These are phyloP conservation scores for Aspergillus hancockii DNA, from an alignment of 495 filamentous ascomycete genomes.

Conservation along the genomic window DNA sequence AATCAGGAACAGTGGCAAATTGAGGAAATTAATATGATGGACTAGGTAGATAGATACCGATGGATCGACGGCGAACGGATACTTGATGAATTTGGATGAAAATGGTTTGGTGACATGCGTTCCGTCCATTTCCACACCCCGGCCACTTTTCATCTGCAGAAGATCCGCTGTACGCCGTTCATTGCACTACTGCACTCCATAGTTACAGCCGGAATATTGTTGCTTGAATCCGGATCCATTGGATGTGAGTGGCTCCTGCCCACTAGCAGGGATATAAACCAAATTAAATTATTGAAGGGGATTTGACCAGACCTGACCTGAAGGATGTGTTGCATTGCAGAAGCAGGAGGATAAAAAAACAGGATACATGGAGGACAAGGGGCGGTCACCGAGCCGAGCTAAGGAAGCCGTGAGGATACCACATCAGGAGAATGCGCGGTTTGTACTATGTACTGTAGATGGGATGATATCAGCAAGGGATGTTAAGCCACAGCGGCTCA, in stretches of 20 bases:
- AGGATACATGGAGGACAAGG: neutral
- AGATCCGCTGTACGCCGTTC: conserved; percentile 15
- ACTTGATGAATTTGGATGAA: conserved; percentile 12
- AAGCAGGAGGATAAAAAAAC: neutral
- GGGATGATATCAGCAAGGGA: conserved; percentile 5
- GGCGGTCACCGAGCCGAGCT: neutral
- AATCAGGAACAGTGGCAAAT: conserved; percentile 2
- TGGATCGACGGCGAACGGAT: conserved; percentile 16
- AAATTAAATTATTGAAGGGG: neutral
- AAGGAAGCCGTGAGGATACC: neutral
- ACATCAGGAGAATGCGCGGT: neutral
- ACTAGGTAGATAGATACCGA: conserved; percentile 5
- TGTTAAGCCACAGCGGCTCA: conserved; percentile 3
- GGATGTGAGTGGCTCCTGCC: neutral
- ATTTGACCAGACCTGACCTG: neutral
- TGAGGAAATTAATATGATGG: conserved; percentile 1
- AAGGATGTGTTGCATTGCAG: conserved; percentile 2
- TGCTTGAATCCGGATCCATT: conserved; percentile 12
- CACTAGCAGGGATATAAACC: conserved; percentile 3
- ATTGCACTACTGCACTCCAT: conserved; percentile 10
- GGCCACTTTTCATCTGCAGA: conserved; percentile 20
- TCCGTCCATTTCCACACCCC: conserved; percentile 8
- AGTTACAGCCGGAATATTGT: conserved; percentile 10
- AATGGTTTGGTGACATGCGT: conserved; percentile 17
- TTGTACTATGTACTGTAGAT: neutral